Evolutionary conservation across 306 rosid species (phyloP).

Genomic region (Cucumis cinereus): DNA sequence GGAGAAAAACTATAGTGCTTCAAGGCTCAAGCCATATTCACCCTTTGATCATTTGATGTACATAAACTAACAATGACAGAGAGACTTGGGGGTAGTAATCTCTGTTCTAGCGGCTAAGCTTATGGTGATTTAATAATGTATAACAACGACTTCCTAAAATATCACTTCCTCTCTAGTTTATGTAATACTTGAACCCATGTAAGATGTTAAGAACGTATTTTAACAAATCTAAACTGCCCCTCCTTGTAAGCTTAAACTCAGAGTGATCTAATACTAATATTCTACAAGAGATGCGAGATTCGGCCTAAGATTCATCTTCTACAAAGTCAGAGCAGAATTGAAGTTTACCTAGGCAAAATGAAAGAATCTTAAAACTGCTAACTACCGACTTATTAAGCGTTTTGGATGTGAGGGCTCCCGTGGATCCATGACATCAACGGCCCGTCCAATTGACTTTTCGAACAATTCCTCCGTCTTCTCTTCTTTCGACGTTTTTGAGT

Average conservation of each 20-base stretch:
- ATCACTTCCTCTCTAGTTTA: neutral
- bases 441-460: slow-evolving; percentile 72
- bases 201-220: neutral
- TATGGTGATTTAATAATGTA: neutral
- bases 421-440: slow-evolving; percentile 71
- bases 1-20: neutral
- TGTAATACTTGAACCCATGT: neutral
- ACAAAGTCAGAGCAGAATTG: neutral
- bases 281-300: neutral
- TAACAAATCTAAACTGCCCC: neutral
- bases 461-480: slow-evolving; percentile 84
- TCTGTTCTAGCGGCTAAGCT: neutral
- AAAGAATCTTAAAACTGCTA: neutral
- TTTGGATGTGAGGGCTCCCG: slow-evolving; percentile 62
- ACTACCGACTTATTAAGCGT: slow-evolving; percentile 48
- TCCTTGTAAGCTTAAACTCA: neutral
- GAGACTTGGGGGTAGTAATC: neutral
- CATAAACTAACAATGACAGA: neutral
- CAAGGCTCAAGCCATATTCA: neutral
- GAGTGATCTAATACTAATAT: neutral
- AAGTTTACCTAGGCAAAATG: neutral
- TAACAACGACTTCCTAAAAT: neutral
- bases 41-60: neutral
- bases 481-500: slow-evolving; percentile 84
- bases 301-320: neutral